A percentile compares a stretch with the other conserved stretches of the same genome.
Conservation (phyloP, 2,329 filamentous ascomycete genomes). For the Trichoderma endophyticum region DNA sequence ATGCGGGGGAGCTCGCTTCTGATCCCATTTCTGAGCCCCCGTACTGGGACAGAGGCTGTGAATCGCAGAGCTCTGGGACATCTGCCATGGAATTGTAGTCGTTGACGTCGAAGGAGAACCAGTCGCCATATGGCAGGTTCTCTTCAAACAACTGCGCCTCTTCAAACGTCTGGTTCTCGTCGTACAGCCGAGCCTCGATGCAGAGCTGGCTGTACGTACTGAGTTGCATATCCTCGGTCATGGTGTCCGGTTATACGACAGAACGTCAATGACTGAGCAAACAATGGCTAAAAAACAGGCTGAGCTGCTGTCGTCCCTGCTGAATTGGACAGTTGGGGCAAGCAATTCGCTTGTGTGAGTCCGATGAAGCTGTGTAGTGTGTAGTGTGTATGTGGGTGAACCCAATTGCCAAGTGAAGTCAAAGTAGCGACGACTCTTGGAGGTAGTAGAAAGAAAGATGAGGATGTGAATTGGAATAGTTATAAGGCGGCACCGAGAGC, state of each 20-base stretch:
- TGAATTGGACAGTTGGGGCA: not conserved
- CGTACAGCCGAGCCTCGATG: conserved; percentile 2
- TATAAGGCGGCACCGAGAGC: not conserved
- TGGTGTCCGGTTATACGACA: not conserved
- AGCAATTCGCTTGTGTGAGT: not conserved
- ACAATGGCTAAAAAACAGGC: not conserved
- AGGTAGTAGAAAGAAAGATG: not conserved
- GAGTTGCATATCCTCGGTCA: conserved; percentile 3
- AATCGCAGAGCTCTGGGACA: conserved; percentile 23
- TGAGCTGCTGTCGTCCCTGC: not conserved
- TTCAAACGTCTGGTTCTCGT: not conserved
- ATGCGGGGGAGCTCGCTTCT: conserved; percentile 13
- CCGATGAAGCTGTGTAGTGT: not conserved
- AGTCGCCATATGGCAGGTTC: conserved; percentile 1
- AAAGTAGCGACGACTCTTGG: not conserved
- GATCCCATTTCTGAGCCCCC: conserved; percentile 32
- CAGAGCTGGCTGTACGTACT: conserved; percentile 7
- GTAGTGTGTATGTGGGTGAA: not conserved
- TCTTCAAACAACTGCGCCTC: not conserved
- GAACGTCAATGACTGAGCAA: not conserved
- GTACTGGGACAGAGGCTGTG: conserved; percentile 29
- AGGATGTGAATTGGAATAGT: not conserved
- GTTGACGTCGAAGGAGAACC: conserved; percentile 4
- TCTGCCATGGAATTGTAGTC: conserved; percentile 14
- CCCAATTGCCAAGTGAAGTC: not conserved